Conservation (phyloP, 2,329 filamentous ascomycete genomes). For the Cladobotryum protrusum region DNA sequence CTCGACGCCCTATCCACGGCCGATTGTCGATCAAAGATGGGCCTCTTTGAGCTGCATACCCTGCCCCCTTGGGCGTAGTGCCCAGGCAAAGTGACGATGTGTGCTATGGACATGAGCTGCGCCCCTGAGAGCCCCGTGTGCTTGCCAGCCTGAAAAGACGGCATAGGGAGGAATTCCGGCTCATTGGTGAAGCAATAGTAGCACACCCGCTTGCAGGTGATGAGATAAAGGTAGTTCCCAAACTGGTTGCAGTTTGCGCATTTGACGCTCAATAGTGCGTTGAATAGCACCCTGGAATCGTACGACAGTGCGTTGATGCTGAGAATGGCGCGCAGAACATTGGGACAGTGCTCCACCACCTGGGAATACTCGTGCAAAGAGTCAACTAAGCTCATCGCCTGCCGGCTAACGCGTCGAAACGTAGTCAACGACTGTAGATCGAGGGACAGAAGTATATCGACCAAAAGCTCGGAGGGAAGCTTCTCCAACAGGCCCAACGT, state of each 20-base stretch:
- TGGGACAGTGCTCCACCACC: conserved; percentile 25
- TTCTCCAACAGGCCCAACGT: conserved; percentile 22
- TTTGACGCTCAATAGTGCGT: conserved; percentile 23
- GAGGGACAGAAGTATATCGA: conserved; percentile 20
- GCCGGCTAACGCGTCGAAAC: conserved; percentile 30
- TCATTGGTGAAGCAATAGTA: too few relatives aligned
- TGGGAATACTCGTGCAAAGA: conserved; percentile 28
- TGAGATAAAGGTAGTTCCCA: neutral
- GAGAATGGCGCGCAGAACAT: conserved; percentile 27
- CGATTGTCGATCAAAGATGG: too few relatives aligned
- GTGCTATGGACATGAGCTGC: too few relatives aligned
- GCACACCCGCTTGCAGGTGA: too few relatives aligned
- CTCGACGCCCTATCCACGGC: too few relatives aligned
- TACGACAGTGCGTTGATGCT: conserved; percentile 27
- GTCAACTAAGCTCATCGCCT: conserved; percentile 31
- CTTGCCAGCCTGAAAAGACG: too few relatives aligned
- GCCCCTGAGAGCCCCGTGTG: too few relatives aligned
- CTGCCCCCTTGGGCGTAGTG: too few relatives aligned
- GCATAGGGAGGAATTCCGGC: too few relatives aligned
- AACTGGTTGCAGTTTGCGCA: conserved; percentile 33
- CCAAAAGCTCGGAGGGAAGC: conserved; percentile 26
- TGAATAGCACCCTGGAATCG: conserved; percentile 26
- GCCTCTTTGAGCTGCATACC: too few relatives aligned
- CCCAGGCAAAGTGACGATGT: too few relatives aligned
- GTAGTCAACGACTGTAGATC: conserved; percentile 29